Base-by-base conservation (phyloP, 768 basidiomycete species). In the Suillus hirtellus region DNA sequence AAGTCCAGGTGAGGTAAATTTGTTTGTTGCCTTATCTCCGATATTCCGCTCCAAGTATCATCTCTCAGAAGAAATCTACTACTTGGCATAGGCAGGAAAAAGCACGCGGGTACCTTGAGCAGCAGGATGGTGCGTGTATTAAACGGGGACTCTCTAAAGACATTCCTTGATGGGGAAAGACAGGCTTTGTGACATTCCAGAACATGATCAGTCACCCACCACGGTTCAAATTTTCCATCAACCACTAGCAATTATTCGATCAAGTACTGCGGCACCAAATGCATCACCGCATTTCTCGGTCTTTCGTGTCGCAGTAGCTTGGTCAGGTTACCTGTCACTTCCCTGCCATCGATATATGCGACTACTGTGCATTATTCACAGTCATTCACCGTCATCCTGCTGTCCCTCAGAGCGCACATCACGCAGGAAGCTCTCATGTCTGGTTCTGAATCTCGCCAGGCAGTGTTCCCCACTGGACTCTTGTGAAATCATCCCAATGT, bases 41-140 rank as follows among this genome's bases (percentile, higher is more conserved):
- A 24, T n/a, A 24, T 55, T 15, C 53, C 34, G 31, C 34, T 53
- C 52, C 31, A 34, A 6, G 8, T 34, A 12, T 12, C 14, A 21
- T 21, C 10, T 17, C 27, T 55, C n/a, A 35, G 52, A 53, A 53
- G 24, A 5, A 19, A 58, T 42, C 3, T 3, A 31, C 24, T 40
- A 31, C 24, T 40, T 12, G 17, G 24, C 40, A 27, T 42, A 42
- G 12, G 24, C 40, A 31, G 27, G 24, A 31, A 27, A 42, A 5
- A 17, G 24, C 19, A 31, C 19, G 31, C 38, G 11, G 38, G 40
- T 31, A 27, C 17, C 40, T 58, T 53, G 38, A 42, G 24, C 56
- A 58, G 56, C 40, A 58, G 56, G 40, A 19, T 58, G 17, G 6
- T 42, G 56, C 56, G 19, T 58, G 56, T 58, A 27, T 58, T 19